phyloP scores from a whole-genome alignment of 1,139 yeast species.

The Arxiozyma slooffiae region DNA sequence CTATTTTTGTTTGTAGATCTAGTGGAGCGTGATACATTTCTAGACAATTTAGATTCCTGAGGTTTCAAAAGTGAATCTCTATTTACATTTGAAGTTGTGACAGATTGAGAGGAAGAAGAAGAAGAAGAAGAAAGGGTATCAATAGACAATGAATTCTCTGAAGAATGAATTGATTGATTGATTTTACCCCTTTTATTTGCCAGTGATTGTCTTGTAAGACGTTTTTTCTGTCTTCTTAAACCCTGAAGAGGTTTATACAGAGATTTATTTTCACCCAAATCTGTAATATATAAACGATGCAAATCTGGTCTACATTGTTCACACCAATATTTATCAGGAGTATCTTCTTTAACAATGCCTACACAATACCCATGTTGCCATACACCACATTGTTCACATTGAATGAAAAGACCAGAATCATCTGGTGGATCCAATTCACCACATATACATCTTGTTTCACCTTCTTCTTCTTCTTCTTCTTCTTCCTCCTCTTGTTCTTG shows the following conservation, averaged over 20 bases:
- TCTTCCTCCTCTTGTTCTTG: conserved; percentile 8
- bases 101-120: background rate
- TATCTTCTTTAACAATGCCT: conserved; percentile 47
- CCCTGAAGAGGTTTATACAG: conserved; percentile 36
- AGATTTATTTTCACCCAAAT: conserved; percentile 32
- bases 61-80: background rate
- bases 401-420: conserved; percentile 56
- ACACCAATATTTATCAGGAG: conserved; percentile 78
- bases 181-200: background rate
- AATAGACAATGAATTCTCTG: background rate
- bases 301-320: conserved; percentile 79
- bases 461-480: conserved; percentile 47
- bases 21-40: background rate
- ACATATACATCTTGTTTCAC: conserved; percentile 84
- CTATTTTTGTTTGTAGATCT: background rate
- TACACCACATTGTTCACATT: conserved; percentile 83
- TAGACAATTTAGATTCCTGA: background rate
- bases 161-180: background rate
- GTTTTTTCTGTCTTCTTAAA: conserved; percentile 17
- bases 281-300: conserved; percentile 47
- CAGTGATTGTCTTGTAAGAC: conserved; percentile 4
- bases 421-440: conserved; percentile 49
- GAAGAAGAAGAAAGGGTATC: too few species aligned
- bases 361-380: conserved; percentile 99
- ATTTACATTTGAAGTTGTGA: background rate